Conservation (phyloP, 495 filamentous ascomycete species). For the Xylaria palmicola region DNA sequence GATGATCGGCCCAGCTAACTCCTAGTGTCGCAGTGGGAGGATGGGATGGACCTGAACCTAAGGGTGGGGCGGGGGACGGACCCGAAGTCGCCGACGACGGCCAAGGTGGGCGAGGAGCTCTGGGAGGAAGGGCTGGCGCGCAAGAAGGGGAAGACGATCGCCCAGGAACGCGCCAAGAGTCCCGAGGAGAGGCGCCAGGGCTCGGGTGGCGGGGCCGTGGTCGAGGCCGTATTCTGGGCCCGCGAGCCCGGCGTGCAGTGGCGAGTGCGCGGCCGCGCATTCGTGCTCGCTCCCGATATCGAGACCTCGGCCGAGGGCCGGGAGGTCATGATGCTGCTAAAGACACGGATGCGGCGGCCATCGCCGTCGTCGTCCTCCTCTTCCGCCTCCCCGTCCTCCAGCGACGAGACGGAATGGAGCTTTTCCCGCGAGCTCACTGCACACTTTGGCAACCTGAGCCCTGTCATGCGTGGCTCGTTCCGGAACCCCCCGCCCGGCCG, state of each 20-base stretch:
- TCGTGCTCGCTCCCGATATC: constrained; percentile 58
- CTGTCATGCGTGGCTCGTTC: constrained; percentile 76
- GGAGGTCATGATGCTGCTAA: constrained; percentile 45
- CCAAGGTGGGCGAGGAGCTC: constrained; percentile 14
- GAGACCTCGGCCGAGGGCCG: constrained; percentile 48
- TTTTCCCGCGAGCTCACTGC: constrained; percentile 76
- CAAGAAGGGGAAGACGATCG: constrained; percentile 18
- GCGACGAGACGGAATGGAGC: constrained; percentile 49
- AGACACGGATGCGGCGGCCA: constrained; percentile 45
- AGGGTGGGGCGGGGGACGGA: constrained; percentile 1
- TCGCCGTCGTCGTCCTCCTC: too few relatives aligned
- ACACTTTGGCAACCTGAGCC: constrained; percentile 85
- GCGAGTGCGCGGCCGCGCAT: constrained; percentile 77
- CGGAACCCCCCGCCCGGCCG: constrained; percentile 72
- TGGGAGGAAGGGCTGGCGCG: constrained; percentile 26
- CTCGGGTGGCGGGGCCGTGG: constrained; percentile 62
- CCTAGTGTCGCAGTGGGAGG: constrained; percentile 13
- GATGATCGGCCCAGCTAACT: too few relatives aligned
- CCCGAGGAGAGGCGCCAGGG: constrained; percentile 39
- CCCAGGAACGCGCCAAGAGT: not conserved
- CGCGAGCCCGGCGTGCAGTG: constrained; percentile 72
- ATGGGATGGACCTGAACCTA: constrained; percentile 12
- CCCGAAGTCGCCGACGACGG: constrained; percentile 13
- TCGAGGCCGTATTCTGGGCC: constrained; percentile 86
- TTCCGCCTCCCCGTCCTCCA: constrained; percentile 16